Evolutionary conservation across 371 early-diverging fungal genomes (phyloP), one percentile per base, ranked within the genome.

Genomic region (Mucor sp.): DNA sequence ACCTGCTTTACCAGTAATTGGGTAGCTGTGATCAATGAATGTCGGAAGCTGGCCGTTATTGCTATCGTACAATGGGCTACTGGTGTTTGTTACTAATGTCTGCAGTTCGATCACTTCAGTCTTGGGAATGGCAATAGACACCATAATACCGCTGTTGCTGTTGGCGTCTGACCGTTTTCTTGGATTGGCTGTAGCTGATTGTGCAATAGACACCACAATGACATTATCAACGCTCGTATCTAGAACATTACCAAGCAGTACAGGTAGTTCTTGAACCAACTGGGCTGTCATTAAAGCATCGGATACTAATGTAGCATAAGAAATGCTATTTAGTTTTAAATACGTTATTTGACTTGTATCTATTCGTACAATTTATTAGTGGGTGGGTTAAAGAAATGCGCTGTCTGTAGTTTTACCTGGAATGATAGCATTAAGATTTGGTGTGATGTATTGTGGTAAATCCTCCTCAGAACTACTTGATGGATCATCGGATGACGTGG

Each of bases 381-480:
- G 2, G 37, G 6, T 12, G 17, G 21, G 3, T 48, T 0, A 19
- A 30, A 61, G 27, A 47, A 8, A 43, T 14, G n/a, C 44, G 47
- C 7, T 21, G 5, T 25, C 17, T 39, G 15, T 23, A 0, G 14
- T 12, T 17, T 27, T 64, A 64, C 65, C 37, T 47, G 80, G 80
- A 63, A 78, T 75, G 56, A 75, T 70, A 8, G 76, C 77, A 70
- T 76, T 64, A 6, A 74, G 58, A 44, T 82, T 82, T 21, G 83
- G 80, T 17, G 80, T 75, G 67, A 82, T 82, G 58, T 70, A 78
- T 62, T 78, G 65, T n/a, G 82, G 80, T 6, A 77, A 25, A 9
- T 50, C 25, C 4, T 8, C 23, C 32, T 44, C 47, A 19, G 19
- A 35, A 48, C 9, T 58, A 5, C 32, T 7, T 7, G 43, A 39